Percentiles rank a stretch among this genome's conserved stretches.
Conservation (phyloP, 2,329 filamentous ascomycete genomes). For the Aspergillus arachidicola region DNA sequence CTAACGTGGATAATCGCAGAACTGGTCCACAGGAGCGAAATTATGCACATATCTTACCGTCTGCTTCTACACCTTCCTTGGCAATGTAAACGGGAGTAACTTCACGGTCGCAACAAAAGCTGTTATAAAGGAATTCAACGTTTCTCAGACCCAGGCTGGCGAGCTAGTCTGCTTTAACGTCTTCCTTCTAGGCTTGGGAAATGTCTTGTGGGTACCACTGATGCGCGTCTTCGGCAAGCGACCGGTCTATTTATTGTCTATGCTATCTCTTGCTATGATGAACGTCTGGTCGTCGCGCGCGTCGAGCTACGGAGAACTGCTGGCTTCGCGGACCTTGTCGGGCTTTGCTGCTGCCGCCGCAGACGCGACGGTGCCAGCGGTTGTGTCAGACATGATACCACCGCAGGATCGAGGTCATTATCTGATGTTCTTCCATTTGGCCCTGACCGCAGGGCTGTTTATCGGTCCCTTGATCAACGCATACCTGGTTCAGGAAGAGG, state of each 20-base stretch:
- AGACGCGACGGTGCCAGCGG: constrained; percentile 39
- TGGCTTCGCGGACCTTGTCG: constrained; percentile 31
- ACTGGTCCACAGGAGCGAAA: constrained; percentile 24
- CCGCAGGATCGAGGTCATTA: constrained; percentile 37
- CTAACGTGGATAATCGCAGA: constrained; percentile 14
- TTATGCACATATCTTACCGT: constrained; percentile 37
- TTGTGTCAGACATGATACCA: constrained; percentile 41
- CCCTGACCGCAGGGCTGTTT: constrained; percentile 40
- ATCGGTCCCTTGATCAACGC: constrained; percentile 39
- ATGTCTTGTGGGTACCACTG: constrained; percentile 30
- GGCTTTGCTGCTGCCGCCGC: constrained; percentile 34
- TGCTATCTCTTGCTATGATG: constrained; percentile 34
- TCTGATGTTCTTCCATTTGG: constrained; percentile 44
- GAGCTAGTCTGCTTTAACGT: constrained; percentile 30
- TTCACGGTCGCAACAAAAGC: constrained; percentile 41
- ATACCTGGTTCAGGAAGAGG: constrained; percentile 25
- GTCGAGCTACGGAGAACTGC: constrained; percentile 26
- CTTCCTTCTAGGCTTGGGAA: constrained; percentile 28
- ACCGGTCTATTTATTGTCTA: constrained; percentile 40
- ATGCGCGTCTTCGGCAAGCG: constrained; percentile 37
- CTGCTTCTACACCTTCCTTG: constrained; percentile 44
- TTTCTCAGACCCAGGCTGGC: constrained; percentile 26
- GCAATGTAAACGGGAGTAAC: constrained; percentile 43
- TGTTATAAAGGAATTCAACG: constrained; percentile 32
- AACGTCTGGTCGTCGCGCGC: constrained; percentile 40